These are phyloP conservation scores for Seminavis robusta DNA, from an alignment of 108 stramenopile genomes.

Conservation along the genomic window DNA sequence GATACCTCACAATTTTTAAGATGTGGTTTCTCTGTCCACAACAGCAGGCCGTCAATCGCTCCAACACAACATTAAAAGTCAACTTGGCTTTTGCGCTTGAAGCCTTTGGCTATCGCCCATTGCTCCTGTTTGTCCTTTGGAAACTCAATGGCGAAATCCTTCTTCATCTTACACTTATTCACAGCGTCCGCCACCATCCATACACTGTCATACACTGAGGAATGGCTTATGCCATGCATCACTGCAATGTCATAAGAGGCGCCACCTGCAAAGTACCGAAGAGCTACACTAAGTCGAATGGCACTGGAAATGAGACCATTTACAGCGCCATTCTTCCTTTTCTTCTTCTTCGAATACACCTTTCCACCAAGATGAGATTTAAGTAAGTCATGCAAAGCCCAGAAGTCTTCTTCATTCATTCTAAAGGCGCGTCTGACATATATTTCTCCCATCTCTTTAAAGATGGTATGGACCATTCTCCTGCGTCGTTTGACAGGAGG, in stretches of 20 bases:
- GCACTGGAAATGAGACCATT: conserved; percentile 12
- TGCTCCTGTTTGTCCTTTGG: conserved; percentile 14
- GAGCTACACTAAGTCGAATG: conserved; percentile 5
- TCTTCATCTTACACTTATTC: no score
- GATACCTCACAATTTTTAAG: conserved; percentile 1
- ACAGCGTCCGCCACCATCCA: conserved; percentile 12
- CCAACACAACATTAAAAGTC: conserved; percentile 28
- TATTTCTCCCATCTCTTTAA: conserved; percentile 1
- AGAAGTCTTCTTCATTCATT: conserved; percentile 7
- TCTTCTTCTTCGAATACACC: no score
- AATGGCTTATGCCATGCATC: conserved; percentile 5
- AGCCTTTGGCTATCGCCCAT: conserved; percentile 19
- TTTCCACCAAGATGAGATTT: neutral
- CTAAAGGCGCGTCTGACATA: conserved; percentile 16
- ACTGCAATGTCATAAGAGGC: conserved; percentile 10
- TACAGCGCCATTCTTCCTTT: no score
- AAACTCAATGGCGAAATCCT: conserved; percentile 13
- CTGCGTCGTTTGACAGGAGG: no score
- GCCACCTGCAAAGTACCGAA: conserved; percentile 24
- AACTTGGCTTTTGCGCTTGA: conserved; percentile 12
- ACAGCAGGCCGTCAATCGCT: conserved; percentile 36
- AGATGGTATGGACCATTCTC: conserved; percentile 1
- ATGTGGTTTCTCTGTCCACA: conserved; percentile 28
- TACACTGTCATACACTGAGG: conserved; percentile 3
- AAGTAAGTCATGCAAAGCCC: neutral